phyloP scores from a whole-genome alignment of 257 asterid species.

The Plectranthus barbatus region DNA sequence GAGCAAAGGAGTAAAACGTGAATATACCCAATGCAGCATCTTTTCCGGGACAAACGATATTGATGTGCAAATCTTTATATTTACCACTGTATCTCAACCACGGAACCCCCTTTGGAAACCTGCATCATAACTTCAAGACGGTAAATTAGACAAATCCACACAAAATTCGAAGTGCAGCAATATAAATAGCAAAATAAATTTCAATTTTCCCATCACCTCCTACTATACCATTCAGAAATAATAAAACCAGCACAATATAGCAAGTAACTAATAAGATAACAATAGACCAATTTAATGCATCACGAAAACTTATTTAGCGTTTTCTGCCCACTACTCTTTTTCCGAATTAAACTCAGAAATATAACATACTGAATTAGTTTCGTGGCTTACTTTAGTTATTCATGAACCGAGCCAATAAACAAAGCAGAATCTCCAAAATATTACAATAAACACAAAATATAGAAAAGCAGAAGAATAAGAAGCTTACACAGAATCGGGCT shows the following conservation, averaged over 20 bases:
- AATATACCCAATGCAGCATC: conserved; percentile 60
- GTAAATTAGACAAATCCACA: not conserved
- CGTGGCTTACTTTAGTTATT: not conserved
- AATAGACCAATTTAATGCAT: too few relatives aligned
- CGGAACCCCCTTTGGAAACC: conserved; percentile 90
- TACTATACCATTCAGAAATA: not conserved
- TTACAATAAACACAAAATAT: not conserved
- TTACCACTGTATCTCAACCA: conserved; percentile 83
- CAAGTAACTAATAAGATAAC: too few relatives aligned
- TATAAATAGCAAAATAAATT: not conserved
- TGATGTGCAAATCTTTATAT: conserved; percentile 55
- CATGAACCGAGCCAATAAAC: not conserved
- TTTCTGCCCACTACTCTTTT: not conserved
- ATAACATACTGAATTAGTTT: not conserved
- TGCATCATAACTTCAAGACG: conserved; percentile 28
- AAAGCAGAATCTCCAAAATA: not conserved
- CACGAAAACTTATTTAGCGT: not conserved
- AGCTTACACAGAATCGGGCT: conserved; percentile 45
- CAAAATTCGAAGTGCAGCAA: not conserved
- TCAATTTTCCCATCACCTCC: not conserved
- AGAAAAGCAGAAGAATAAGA: conserved; percentile 4
- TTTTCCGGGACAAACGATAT: conserved; percentile 85
- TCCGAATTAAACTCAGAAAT: not conserved
- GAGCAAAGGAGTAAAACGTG: not conserved
- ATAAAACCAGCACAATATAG: too few relatives aligned